A percentile compares a stretch with the other conserved stretches of the same genome.
phyloP scores from a whole-genome alignment of 768 basidiomycete genomes.

The Gautieria morchelliformis region DNA sequence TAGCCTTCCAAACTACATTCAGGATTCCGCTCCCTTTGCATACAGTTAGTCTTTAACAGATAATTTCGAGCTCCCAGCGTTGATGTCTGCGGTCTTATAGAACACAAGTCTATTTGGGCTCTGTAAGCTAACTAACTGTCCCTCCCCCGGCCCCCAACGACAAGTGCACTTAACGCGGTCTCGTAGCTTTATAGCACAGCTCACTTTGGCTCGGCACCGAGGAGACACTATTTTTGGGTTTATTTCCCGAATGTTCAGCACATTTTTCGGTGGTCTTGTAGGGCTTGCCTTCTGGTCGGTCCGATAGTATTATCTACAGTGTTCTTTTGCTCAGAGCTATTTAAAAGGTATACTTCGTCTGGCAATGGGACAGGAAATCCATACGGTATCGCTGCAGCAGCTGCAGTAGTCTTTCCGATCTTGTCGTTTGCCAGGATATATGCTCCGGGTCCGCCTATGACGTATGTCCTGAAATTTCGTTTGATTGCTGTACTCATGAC shows the following conservation, averaged over 20 bases:
- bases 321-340: not conserved
- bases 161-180: too few relatives aligned
- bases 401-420: conserved; percentile 61
- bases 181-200: conserved; percentile 62
- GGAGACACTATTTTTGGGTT: conserved; percentile 69
- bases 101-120: conserved; percentile 60
- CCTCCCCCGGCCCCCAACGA: not conserved
- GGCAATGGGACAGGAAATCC: conserved; percentile 51
- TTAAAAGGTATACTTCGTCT: conserved; percentile 56
- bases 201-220: conserved; percentile 60
- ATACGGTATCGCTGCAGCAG: conserved; percentile 62
- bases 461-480: conserved; percentile 31
- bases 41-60: conserved; percentile 35
- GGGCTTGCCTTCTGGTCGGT: conserved; percentile 59
- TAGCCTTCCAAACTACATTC: conserved; percentile 49
- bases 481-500: not conserved
- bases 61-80: conserved; percentile 1
- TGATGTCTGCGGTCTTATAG: conserved; percentile 22
- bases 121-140: conserved; percentile 34
- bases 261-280: conserved; percentile 53
- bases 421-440: conserved; percentile 65
- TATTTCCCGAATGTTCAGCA: conserved; percentile 48
- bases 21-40: conserved; percentile 44
- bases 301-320: not conserved
- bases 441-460: conserved; percentile 65